phyloP scores from a whole-genome alignment of 768 basidiomycete genomes.

The Mycena alexandri region DNA sequence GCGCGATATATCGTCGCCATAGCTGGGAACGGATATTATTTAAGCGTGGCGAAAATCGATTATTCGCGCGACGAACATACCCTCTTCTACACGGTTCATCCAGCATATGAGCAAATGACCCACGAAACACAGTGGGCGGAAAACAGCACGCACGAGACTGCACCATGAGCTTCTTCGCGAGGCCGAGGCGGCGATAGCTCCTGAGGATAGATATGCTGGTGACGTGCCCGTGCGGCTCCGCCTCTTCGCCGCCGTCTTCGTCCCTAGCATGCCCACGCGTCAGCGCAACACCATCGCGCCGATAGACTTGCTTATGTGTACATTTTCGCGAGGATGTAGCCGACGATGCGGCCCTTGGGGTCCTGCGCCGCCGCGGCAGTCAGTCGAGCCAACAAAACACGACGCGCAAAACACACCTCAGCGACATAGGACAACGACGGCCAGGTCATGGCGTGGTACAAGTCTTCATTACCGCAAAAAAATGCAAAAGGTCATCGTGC shows the following conservation, averaged over 20 bases:
- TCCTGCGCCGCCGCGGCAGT: conserved; percentile 53
- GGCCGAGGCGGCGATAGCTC: conserved; percentile 89
- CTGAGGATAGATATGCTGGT: conserved; percentile 96
- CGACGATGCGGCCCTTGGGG: conserved; percentile 90
- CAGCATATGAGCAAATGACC: neutral
- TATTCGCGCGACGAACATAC: neutral
- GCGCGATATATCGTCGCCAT: conserved; percentile 92
- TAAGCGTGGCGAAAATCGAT: neutral
- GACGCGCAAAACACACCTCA: conserved; percentile 54
- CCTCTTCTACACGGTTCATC: conserved; percentile 21
- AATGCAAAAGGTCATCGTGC: too few species aligned
- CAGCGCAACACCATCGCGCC: conserved; percentile 13
- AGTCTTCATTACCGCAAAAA: conserved; percentile 47
- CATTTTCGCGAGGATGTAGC: conserved; percentile 98
- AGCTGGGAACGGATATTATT: conserved; percentile 61
- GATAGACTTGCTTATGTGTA: conserved; percentile 43
- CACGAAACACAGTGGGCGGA: conserved; percentile 1
- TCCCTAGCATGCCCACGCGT: conserved; percentile 62
- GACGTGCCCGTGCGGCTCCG: conserved; percentile 90
- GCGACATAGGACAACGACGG: conserved; percentile 95
- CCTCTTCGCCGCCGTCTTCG: conserved; percentile 70
- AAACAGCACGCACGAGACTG: conserved; percentile 82
- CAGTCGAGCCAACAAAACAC: neutral
- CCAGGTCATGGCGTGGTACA: conserved; percentile 97
- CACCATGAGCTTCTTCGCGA: conserved; percentile 96